Evolutionary conservation across 2,329 filamentous ascomycete species (phyloP).

Genomic region (Colletotrichum sp.): DNA sequence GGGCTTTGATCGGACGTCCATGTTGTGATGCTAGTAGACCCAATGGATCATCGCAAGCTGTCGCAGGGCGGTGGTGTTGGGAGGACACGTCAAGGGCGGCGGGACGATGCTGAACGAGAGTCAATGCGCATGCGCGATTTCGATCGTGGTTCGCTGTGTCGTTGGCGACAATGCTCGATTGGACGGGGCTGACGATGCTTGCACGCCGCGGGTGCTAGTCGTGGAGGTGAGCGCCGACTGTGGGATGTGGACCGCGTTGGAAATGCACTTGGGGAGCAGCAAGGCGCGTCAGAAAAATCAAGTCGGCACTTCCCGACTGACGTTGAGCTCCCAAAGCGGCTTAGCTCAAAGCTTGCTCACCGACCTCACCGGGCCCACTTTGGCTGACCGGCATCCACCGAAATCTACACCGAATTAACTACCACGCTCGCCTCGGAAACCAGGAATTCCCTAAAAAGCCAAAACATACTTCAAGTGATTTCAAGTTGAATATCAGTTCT

Average conservation of each 20-base stretch:
- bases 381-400: not conserved
- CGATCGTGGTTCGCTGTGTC: not conserved
- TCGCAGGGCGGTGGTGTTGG: conserved; percentile 8
- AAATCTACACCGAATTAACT: not conserved
- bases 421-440: not conserved
- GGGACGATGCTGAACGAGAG: not conserved
- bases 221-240: conserved; percentile 10
- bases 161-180: not conserved
- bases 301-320: conserved; percentile 15
- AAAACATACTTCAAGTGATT: not conserved
- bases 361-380: not conserved
- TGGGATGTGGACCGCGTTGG: conserved; percentile 20
- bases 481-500: not conserved
- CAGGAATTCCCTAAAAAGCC: not conserved
- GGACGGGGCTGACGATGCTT: not conserved
- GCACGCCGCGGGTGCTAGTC: not conserved
- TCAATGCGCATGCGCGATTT: not conserved
- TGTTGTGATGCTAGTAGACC: conserved; percentile 28
- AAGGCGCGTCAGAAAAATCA: conserved; percentile 21
- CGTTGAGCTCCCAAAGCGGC: not conserved
- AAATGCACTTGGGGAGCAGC: conserved; percentile 14
- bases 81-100: not conserved
- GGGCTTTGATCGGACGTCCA: conserved; percentile 61
- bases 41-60: conserved; percentile 19
- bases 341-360: not conserved